These are phyloP conservation scores for Tolypocladium inflatum DNA, from an alignment of 2,329 filamentous ascomycete genomes.

Conservation along the genomic window DNA sequence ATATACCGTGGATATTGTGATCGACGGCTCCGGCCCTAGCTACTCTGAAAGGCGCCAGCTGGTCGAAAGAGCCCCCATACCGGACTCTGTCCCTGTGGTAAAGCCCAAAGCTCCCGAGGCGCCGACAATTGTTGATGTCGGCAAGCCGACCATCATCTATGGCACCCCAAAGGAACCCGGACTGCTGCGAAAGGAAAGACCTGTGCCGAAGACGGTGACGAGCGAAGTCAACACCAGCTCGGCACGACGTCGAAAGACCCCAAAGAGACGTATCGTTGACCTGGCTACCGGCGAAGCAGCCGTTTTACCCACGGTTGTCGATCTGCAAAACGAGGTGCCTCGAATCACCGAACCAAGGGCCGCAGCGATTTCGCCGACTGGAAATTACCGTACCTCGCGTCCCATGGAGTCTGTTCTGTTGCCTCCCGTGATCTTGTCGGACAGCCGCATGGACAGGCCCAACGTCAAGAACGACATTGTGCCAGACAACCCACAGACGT, in stretches of 20 bases:
- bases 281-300: constrained; percentile 43
- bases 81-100: constrained; percentile 67
- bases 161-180: constrained; percentile 37
- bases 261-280: constrained; percentile 57
- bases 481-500: neutral
- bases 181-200: constrained; percentile 51
- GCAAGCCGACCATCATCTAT: constrained; percentile 55
- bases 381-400: constrained; percentile 37
- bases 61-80: constrained; percentile 70
- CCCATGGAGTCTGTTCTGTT: constrained; percentile 26
- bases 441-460: constrained; percentile 19
- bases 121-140: constrained; percentile 53
- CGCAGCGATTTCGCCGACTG: constrained; percentile 12
- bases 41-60: constrained; percentile 79
- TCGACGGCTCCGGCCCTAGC: constrained; percentile 76
- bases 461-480: neutral
- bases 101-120: constrained; percentile 57
- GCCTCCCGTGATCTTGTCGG: constrained; percentile 19
- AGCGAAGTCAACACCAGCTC: constrained; percentile 51
- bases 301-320: constrained; percentile 17
- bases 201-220: constrained; percentile 39
- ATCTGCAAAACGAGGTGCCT: constrained; percentile 12
- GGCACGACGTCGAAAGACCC: constrained; percentile 48
- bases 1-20: constrained; percentile 80
- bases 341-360: constrained; percentile 9